Percentiles rank a stretch among this genome's conserved stretches.
Conservation (phyloP, 495 filamentous ascomycete genomes). For the Opeltia flavorubescens region DNA sequence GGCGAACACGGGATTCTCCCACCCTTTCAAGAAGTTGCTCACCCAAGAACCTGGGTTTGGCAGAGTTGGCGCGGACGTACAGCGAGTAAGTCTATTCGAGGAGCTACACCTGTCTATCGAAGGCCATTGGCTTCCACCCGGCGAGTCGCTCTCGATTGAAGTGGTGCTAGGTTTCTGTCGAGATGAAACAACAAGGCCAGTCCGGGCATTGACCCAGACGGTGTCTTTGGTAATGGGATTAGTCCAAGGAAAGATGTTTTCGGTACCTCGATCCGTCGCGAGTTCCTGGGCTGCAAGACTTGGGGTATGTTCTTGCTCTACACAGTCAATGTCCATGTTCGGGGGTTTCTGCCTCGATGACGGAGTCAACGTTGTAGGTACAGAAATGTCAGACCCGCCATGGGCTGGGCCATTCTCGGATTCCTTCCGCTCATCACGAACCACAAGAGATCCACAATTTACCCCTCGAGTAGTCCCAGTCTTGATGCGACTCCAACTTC, state of each 20-base stretch:
- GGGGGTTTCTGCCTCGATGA: too few relatives aligned
- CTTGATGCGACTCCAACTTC: conserved; percentile 57
- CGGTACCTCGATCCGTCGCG: conserved; percentile 5
- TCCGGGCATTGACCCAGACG: conserved; percentile 44
- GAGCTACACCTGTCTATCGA: not conserved
- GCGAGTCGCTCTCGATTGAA: not conserved
- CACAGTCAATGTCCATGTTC: too few relatives aligned
- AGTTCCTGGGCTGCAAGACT: not conserved
- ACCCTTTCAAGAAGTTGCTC: conserved; percentile 27
- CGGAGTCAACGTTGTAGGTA: too few relatives aligned
- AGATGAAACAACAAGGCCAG: conserved; percentile 37
- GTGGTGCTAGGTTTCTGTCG: conserved; percentile 2
- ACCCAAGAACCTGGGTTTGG: conserved; percentile 20
- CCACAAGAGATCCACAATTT: not conserved
- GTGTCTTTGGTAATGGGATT: conserved; percentile 49
- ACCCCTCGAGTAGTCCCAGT: conserved; percentile 21
- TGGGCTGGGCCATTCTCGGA: too few relatives aligned
- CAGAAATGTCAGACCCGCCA: too few relatives aligned
- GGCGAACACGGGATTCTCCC: conserved; percentile 51
- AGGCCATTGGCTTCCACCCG: not conserved
- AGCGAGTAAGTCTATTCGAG: conserved; percentile 8
- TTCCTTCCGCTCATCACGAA: too few relatives aligned
- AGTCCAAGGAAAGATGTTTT: conserved; percentile 44
- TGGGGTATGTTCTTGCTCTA: not conserved
- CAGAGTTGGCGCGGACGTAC: not conserved